These are phyloP conservation scores for Entomortierella lignicola DNA, from an alignment of 192 early-diverging fungal species.

Conservation along the genomic window DNA sequence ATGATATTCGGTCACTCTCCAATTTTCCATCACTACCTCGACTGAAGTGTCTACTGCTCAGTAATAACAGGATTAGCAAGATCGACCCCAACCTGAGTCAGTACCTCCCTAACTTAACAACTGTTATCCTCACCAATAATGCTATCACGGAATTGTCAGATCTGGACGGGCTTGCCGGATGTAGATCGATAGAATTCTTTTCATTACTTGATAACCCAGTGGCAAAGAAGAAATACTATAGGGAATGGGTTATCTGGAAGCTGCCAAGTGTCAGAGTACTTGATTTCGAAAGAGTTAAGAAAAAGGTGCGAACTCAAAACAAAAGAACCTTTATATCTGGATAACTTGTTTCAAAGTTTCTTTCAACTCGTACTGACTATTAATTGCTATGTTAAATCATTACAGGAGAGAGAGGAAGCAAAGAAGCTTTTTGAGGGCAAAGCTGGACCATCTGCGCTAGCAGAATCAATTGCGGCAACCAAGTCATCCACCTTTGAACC, in stretches of 20 bases:
- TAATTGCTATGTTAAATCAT: neutral
- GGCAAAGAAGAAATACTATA: conserved; percentile 81
- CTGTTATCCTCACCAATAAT: conserved; percentile 92
- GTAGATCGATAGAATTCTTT: conserved; percentile 65
- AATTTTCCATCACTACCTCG: conserved; percentile 89
- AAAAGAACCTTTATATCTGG: too few species aligned
- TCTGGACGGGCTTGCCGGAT: conserved; percentile 75
- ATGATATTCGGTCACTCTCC: conserved; percentile 85
- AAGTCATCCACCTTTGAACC: conserved; percentile 88
- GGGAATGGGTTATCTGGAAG: conserved; percentile 86
- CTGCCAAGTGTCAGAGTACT: conserved; percentile 81
- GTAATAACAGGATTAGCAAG: conserved; percentile 90
- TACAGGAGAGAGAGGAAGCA: conserved; percentile 86
- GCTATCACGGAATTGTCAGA: conserved; percentile 85
- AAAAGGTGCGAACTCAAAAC: conserved; percentile 67
- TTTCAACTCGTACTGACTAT: too few species aligned
- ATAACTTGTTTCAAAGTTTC: too few species aligned
- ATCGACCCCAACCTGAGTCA: conserved; percentile 77
- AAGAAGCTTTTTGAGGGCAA: conserved; percentile 77
- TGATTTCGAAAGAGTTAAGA: conserved; percentile 85
- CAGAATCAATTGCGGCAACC: conserved; percentile 71
- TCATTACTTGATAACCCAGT: conserved; percentile 94
- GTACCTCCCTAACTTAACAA: conserved; percentile 80
- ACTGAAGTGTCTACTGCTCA: conserved; percentile 78
- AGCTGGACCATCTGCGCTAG: conserved; percentile 74